Evolutionary conservation across 2,329 filamentous ascomycete species (phyloP), one percentile per base, ranked within the genome.

Genomic region (Teratosphaeria viscida): DNA sequence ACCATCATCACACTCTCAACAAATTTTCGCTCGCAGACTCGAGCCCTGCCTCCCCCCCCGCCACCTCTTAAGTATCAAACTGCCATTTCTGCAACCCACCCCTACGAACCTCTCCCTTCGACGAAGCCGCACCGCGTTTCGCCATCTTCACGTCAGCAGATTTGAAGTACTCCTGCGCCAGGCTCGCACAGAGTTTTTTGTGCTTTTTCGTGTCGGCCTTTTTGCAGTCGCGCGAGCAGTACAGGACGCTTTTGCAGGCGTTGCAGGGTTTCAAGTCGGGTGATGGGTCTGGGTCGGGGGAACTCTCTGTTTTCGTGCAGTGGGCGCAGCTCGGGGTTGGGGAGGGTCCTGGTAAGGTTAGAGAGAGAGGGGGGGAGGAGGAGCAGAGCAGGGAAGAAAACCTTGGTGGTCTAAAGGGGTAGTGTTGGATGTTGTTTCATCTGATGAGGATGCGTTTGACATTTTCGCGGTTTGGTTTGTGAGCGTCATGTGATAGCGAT

Each of bases 11-110:
- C 29, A 5, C 29, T 32, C 29, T 7, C 29, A 7, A 32, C 7
- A 7, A 32, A 32, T 5, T 32, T 7, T 32, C 29, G 29, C 7
- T 32, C 29, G 29, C 29, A 32, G 29, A 32, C 29, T 32, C 29
- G 29, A 32, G 4, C 29, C 29, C 7, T 7, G 2, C 29, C 3
- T 2, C 29, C 29, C 1, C 23, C 23, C 23, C 19, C 19, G 19
- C 37, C 37, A 14, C 37, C 37, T 23, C 43, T 66, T 63, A 70
- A 47, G 68, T 70, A 57, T 70, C 68, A 37, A 69, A 70, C 66
- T 76, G 71, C 74, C 74, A 76, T 65, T 76, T 76, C 65, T 74
- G 70, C 62, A 73, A 62, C 2, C 73, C 73, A n/a, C 63, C 70
- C 3, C 67, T 70, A 39, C 26, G 56, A 11, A 2, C 39, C 23